These are phyloP conservation scores for Phytophthora pinifolia DNA, from an alignment of 352 stramenopile genomes.

Conservation along the genomic window DNA sequence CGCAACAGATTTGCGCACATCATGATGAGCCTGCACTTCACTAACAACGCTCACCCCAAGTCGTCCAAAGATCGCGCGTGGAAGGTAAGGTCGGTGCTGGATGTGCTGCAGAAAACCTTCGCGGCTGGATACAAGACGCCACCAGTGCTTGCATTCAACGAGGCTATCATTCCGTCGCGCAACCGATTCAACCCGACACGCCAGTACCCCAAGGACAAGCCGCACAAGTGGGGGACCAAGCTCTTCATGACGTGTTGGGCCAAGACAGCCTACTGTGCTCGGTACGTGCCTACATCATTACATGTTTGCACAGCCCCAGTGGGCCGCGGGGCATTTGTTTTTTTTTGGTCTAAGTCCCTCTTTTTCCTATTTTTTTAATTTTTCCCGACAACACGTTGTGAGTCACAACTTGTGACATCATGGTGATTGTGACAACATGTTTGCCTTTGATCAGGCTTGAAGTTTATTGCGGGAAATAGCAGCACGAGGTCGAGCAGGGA, in stretches of 20 bases:
- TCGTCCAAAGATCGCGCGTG: conserved; percentile 9
- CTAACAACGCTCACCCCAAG: neutral
- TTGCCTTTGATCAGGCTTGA: no score
- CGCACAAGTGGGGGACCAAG: conserved; percentile 10
- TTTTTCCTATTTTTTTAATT: no score
- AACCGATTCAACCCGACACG: neutral
- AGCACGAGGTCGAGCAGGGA: no score
- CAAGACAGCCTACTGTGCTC: conserved; percentile 1
- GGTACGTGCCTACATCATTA: conserved; percentile 7
- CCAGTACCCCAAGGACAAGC: conserved; percentile 11
- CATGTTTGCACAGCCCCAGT: no score
- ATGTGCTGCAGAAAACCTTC: conserved; percentile 5
- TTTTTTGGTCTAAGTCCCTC: no score
- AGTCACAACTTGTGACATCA: no score
- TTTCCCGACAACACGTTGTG: no score
- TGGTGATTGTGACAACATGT: no score
- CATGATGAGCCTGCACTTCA: conserved; percentile 22
- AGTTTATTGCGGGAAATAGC: no score
- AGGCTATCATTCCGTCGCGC: no score
- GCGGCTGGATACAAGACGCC: neutral
- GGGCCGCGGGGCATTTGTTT: no score
- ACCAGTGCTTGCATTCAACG: neutral
- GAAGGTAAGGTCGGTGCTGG: conserved; percentile 8
- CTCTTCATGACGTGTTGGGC: conserved; percentile 10
- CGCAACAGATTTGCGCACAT: conserved; percentile 4